Evolutionary conservation across 345 rosid species (phyloP).

Genomic region (Eucalyptus camaldulensis): DNA sequence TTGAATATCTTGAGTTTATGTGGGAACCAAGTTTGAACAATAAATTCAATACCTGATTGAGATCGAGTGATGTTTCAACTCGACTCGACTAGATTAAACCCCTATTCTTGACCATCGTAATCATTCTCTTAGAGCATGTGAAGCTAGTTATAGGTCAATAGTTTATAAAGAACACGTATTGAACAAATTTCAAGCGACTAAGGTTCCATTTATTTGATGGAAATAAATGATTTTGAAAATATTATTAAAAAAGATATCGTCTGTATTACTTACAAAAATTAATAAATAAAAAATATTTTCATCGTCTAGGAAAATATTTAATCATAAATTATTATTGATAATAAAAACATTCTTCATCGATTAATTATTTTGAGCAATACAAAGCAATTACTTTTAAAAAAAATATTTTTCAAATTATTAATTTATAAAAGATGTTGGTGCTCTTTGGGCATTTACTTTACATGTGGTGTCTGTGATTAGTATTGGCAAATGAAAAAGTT

Average conservation of each 20-base stretch:
- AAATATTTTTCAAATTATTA: neutral
- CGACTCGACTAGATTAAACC: neutral
- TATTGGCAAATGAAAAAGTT: neutral
- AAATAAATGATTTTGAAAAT: too few species aligned
- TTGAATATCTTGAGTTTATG: neutral
- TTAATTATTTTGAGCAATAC: too few species aligned
- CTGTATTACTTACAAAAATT: too few species aligned
- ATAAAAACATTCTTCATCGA: too few species aligned
- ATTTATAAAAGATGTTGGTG: neutral
- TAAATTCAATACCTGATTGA: neutral
- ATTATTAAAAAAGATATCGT: too few species aligned
- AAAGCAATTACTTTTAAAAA: too few species aligned
- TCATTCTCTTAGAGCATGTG: neutral
- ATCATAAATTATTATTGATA: too few species aligned
- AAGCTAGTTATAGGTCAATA: neutral
- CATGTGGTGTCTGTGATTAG: neutral
- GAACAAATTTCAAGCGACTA: neutral
- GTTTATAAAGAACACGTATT: rapidly evolving
- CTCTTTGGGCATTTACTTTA: neutral
- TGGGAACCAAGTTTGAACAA: neutral
- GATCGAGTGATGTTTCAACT: neutral
- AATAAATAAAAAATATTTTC: too few species aligned
- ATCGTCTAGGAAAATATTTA: too few species aligned
- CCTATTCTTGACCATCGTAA: neutral
- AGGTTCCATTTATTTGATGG: neutral